Evolutionary conservation across 352 stramenopile genomes (phyloP), one percentile per base, ranked within the genome.

Genomic region (Lagenidium sp.): DNA sequence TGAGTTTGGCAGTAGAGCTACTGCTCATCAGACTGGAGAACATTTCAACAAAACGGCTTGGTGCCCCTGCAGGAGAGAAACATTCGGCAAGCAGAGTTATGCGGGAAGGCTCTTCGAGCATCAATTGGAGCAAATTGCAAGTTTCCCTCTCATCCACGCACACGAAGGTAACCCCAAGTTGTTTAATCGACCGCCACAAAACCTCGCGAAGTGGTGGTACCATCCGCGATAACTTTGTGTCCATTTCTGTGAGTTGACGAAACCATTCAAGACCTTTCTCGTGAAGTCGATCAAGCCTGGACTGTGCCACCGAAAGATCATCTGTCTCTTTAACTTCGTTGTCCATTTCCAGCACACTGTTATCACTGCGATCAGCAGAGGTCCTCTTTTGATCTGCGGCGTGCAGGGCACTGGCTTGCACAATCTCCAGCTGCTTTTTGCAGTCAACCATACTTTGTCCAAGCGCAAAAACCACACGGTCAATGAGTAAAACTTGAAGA

Each of bases 251-350:
- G 1, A 94, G 63, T 18, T 78, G 47, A 31, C 68, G 74, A 35
- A 94, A 94, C 82, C 82, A 94, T 36, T 88, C 74, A 6, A 94
- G 53, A 0, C 82, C 82, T 28, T 87, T 82, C 38, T 75, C 71
- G 18, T 92, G 77, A 6, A 91, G 48, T 4, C 64, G 57, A 15
- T 80, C 51, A 8, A 46, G 32, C n/a, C n/a, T n/a, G n/a, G n/a
- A n/a, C n/a, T n/a, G n/a, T n/a, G n/a, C n/a, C n/a, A n/a, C n/a
- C n/a, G n/a, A n/a, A n/a, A n/a, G n/a, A n/a, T n/a, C n/a, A n/a
- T n/a, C 50, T 56, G 36, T 5, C 43, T 58, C 29, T 67, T 58
- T 13, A 32, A 13, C 28, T 8, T 32, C 28, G n/a, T n/a, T n/a
- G n/a, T n/a, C n/a, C n/a, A n/a, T n/a, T n/a, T n/a, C n/a, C n/a